These are phyloP conservation scores for Phoma sp. DNA, from an alignment of 2,329 filamentous ascomycete species.

Conservation along the genomic window DNA sequence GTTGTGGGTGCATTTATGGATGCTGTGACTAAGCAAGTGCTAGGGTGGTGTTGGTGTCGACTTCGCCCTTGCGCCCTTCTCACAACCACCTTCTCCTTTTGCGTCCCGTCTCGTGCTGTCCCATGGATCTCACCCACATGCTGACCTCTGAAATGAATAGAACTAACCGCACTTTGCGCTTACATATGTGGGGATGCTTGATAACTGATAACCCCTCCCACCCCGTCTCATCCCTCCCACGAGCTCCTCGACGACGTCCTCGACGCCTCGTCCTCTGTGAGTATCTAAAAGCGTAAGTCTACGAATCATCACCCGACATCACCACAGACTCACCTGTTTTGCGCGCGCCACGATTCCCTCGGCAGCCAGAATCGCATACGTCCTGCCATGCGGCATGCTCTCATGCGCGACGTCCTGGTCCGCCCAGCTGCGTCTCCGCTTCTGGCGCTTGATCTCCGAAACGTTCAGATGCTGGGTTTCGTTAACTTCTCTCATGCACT, in stretches of 20 bases:
- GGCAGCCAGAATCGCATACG: slow-evolving; percentile 11
- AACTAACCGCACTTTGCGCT: background rate
- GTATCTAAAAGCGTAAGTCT: background rate
- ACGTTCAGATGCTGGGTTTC: slow-evolving; percentile 4
- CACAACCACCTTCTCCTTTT: background rate
- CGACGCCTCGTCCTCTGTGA: slow-evolving; percentile 3
- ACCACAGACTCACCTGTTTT: background rate
- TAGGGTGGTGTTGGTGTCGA: slow-evolving; percentile 1
- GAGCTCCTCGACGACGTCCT: slow-evolving; percentile 6
- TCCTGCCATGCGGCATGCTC: slow-evolving; percentile 13
- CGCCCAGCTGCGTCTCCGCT: slow-evolving; percentile 11
- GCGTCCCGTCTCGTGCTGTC: background rate
- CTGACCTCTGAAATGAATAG: background rate
- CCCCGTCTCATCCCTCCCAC: background rate
- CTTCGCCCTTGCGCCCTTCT: slow-evolving; percentile 17
- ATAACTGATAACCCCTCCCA: too few relatives aligned
- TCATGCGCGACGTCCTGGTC: slow-evolving; percentile 12
- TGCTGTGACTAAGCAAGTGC: slow-evolving; percentile 16
- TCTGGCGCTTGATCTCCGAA: slow-evolving; percentile 2
- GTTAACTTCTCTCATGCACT: background rate
- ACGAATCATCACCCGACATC: fast-evolving
- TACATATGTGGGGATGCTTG: background rate
- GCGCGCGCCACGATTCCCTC: slow-evolving; percentile 12
- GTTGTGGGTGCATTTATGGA: background rate
- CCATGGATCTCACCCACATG: too few relatives aligned